phyloP scores from a whole-genome alignment of 805 yeast species.

The Suhomyces faveliae region DNA sequence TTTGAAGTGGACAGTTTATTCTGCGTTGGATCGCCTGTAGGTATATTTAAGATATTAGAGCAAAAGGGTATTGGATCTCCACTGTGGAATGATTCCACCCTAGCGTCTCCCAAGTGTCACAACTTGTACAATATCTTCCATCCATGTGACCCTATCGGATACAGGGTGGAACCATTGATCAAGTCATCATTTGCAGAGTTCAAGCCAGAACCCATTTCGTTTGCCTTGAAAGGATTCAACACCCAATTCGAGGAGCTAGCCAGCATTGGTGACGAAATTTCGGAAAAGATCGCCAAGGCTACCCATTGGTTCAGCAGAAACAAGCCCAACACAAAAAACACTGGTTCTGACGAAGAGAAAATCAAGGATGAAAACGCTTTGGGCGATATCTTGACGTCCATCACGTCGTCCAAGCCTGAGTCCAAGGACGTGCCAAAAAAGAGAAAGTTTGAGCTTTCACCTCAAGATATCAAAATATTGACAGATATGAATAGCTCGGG shows the following conservation, averaged over 20 bases:
- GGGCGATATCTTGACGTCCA: slow-evolving; percentile 38
- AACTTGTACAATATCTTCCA: slow-evolving; percentile 83
- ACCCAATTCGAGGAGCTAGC: slow-evolving; percentile 46
- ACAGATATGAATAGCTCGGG: slow-evolving; percentile 63
- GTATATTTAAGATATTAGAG: slow-evolving; percentile 75
- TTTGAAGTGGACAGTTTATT: slow-evolving; percentile 76
- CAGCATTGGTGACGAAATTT: slow-evolving; percentile 36
- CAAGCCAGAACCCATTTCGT: slow-evolving; percentile 59
- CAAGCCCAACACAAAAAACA: slow-evolving; percentile 3
- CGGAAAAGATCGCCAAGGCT: slow-evolving; percentile 35
- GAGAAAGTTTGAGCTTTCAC: slow-evolving; percentile 26
- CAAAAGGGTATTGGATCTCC: slow-evolving; percentile 54
- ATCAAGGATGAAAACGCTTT: slow-evolving; percentile 36
- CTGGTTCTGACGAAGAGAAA: slow-evolving; percentile 12
- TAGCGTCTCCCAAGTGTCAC: slow-evolving; percentile 53
- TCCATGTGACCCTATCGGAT: slow-evolving; percentile 89
- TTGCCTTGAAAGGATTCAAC: slow-evolving; percentile 51
- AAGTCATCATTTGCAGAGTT: slow-evolving; percentile 45
- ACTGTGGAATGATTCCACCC: slow-evolving; percentile 20
- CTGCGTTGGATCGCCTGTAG: slow-evolving; percentile 87
- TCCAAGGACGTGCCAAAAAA: slow-evolving; percentile 16
- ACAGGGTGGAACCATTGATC: slow-evolving; percentile 84
- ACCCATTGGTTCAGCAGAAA: slow-evolving; percentile 33
- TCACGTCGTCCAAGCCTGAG: slow-evolving; percentile 17
- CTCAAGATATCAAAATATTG: slow-evolving; percentile 34